Percentiles rank a stretch among this genome's conserved stretches.
phyloP scores from a whole-genome alignment of 1,139 yeast species.

The Suhomyces yuchorum region DNA sequence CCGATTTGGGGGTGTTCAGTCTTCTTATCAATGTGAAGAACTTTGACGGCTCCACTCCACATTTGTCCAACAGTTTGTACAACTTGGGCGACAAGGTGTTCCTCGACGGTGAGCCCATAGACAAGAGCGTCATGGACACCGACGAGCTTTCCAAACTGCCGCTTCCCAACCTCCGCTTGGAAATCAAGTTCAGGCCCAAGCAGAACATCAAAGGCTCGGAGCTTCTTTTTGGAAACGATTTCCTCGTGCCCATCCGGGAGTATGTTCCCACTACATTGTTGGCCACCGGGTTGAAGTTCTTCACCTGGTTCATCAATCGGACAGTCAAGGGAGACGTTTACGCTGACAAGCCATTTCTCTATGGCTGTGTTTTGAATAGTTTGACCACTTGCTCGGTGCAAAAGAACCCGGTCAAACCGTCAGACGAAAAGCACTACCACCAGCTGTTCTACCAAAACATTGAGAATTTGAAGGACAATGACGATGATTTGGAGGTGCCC shows the following conservation, averaged over 20 bases:
- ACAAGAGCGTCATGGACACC: conserved; percentile 11
- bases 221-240: conserved; percentile 69
- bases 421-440: conserved; percentile 3
- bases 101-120: conserved; percentile 30
- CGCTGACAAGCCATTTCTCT: conserved; percentile 60
- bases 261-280: conserved; percentile 54
- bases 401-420: conserved; percentile 7
- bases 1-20: conserved; percentile 43
- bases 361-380: conserved; percentile 62
- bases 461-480: conserved; percentile 30
- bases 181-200: conserved; percentile 44
- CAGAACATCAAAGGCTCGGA: conserved; percentile 50
- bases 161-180: conserved; percentile 37
- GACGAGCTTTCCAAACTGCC: conserved; percentile 13
- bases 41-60: conserved; percentile 49
- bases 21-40: conserved; percentile 44
- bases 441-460: conserved; percentile 16
- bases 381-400: conserved; percentile 42
- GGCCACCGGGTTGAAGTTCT: conserved; percentile 53
- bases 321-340: conserved; percentile 66
- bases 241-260: conserved; percentile 59
- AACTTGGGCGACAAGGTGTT: conserved; percentile 34
- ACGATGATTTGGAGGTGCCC: conserved; percentile 32
- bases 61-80: conserved; percentile 36
- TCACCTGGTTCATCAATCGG: conserved; percentile 62